phyloP scores from a whole-genome alignment of 805 yeast genomes.

The Lipomyces anomalus region DNA sequence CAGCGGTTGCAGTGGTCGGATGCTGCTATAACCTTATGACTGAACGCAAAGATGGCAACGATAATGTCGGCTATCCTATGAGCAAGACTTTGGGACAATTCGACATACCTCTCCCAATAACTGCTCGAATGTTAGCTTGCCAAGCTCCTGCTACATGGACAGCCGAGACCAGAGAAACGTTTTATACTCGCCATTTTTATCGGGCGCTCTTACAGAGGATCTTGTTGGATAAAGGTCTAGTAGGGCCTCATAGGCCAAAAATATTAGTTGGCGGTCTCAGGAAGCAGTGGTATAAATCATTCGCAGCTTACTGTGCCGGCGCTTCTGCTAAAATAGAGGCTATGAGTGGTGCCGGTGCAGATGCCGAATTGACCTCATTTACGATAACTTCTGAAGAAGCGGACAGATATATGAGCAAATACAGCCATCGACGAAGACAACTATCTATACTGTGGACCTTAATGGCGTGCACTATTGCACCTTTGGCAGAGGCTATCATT shows the following conservation, averaged over 20 bases:
- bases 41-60: conserved; percentile 9
- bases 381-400: conserved; percentile 11
- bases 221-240: conserved; percentile 16
- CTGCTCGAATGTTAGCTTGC: conserved; percentile 27
- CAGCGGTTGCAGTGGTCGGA: conserved; percentile 25
- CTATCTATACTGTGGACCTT: conserved; percentile 25
- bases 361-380: conserved; percentile 7
- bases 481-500: conserved; percentile 24
- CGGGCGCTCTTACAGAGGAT: conserved; percentile 25
- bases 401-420: conserved; percentile 3
- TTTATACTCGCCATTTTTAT: conserved; percentile 25
- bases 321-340: conserved; percentile 1
- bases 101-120: conserved; percentile 12
- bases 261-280: conserved; percentile 23
- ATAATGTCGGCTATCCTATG: conserved; percentile 21
- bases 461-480: conserved; percentile 23
- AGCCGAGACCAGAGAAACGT: conserved; percentile 14
- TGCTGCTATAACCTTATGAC: conserved; percentile 27
- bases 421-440: conserved; percentile 13
- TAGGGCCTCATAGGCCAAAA: not conserved
- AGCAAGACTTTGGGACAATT: conserved; percentile 9
- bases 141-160: conserved; percentile 28
- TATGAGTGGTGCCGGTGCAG: not conserved
- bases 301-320: conserved; percentile 21
- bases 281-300: conserved; percentile 18